Evolutionary conservation across 2,329 filamentous ascomycete species (phyloP), one percentile per base, ranked within the genome.

Genomic region (Penicillium decumbens): DNA sequence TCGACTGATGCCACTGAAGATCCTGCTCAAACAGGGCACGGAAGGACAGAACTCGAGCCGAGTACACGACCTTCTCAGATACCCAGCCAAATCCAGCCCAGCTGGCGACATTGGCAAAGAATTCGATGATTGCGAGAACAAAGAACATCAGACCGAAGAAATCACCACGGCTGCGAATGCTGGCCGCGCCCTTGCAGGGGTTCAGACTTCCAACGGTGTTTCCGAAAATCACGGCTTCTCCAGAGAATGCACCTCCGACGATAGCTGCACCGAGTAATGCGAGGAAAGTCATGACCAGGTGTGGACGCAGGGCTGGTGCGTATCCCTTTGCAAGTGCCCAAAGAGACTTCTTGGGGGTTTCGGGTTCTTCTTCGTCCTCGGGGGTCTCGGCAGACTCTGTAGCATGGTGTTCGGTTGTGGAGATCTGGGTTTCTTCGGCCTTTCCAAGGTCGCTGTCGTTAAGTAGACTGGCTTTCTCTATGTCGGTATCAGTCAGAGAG

Each of bases 1-100:
- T 75, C 0, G 83, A 82, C 61, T 88, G 81, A 59, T 89, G 85
- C 85, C 85, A 89, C 51, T 85, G 77, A 41, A 87, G 70, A 53
- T 83, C 81, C 66, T 88, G 84, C 50, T 81, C 75, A 43, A 87
- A 78, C 1, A 88, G 68, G 0, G 84, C 81, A 2, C 82, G 78
- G 62, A 88, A 80, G 0, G 82, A 84, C 1, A 85, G 67, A 2
- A 85, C 77, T 45, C 84, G 77, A 8, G 86, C 78, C 39, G 75
- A 78, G 64, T 82, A 84, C 1, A 88, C 72, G 1, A 87, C 69
- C 54, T 83, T 80, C 63, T 89, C 84, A 0, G 84, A 80, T 0
- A 82, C 71, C 49, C 75, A 71, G 1, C 81, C 81, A 53, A 84
- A 83, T 2, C 71, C 69, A 1, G 76, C 73, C 75, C 81, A 81